Evolutionary conservation across 2,329 filamentous ascomycete genomes (phyloP).

Genomic region (Ophiostoma himal-ulmi): DNA sequence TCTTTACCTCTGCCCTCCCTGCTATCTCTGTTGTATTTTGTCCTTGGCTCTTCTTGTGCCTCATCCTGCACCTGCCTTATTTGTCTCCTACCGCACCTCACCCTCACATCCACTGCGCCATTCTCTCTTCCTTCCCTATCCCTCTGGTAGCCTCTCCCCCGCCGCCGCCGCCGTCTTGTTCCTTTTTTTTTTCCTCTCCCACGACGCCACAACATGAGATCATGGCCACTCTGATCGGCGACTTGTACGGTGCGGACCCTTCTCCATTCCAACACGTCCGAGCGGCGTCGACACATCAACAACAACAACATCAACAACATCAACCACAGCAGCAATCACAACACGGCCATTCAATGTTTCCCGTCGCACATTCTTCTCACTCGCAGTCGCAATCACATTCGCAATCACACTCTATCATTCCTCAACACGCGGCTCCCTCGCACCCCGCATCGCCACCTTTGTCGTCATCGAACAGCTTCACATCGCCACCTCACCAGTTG

Average conservation of each 20-base stretch:
- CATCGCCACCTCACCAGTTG: constrained; percentile 14
- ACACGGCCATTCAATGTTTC: constrained; percentile 22
- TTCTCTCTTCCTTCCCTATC: background rate
- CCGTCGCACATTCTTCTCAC: constrained; percentile 15
- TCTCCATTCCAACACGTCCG: constrained; percentile 49
- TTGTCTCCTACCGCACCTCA: background rate
- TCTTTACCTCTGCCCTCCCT: background rate
- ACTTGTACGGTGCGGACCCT: constrained; percentile 64
- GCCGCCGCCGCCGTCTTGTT: background rate
- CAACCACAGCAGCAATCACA: constrained; percentile 30
- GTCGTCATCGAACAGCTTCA: constrained; percentile 28
- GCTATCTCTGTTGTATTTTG: background rate
- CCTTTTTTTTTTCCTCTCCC: background rate
- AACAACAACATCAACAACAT: constrained; percentile 43
- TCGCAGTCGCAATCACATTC: constrained; percentile 4
- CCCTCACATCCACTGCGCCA: background rate
- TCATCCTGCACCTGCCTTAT: background rate
- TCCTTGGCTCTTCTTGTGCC: background rate
- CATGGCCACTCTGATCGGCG: constrained; percentile 62
- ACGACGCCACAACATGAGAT: constrained; percentile 33
- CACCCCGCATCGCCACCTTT: constrained; percentile 27
- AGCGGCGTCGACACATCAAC: constrained; percentile 31
- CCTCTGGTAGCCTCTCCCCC: background rate
- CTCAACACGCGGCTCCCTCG: background rate
- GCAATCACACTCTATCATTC: constrained; percentile 9